Base-by-base conservation (phyloP, 495 filamentous ascomycete genomes). In the Podospora australis region DNA sequence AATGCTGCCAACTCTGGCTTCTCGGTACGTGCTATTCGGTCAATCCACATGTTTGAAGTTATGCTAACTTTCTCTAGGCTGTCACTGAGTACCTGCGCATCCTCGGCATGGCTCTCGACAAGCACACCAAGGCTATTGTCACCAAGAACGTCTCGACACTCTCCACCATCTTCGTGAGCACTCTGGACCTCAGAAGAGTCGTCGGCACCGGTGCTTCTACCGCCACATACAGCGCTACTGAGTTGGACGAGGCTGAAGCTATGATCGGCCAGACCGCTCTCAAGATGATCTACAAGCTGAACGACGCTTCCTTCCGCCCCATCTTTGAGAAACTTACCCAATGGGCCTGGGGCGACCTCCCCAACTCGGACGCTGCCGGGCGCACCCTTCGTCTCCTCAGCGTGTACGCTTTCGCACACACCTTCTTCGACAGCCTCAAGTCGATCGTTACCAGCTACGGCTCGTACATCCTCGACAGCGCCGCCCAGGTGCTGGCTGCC, bases 221-320 rank as follows among this genome's bases (percentile, higher is more conserved):
- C 57, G 50, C 50, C 6, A 41, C 44, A 0, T 23, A 52, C 19
- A 48, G 17, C 5, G 17, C 49, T 1, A 23, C 57, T 0, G 52
- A 68, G n/a, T 35, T 62, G 5, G 55, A 60, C 1, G 58, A 66
- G 23, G 70, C 87, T n/a, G 88, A 95, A 63, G 70, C 69, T 24
- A 58, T 68, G 2, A 54, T 87, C 45, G 80, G 87, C 54, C 73
- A 82, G 9, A 73, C 81, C 2, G 82, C 80, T 0, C 79, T 97
- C 30, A 85, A 88, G 63, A 90, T 95, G 82, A 86, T 92, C 42
- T 87, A 94, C 69, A 96, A 96, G 74, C 77, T 97, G 17, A 97
- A 96, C 66, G 94, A 98, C 65, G 80, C 84, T n/a, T 79, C 86
- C 14, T 98, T 97, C 78, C 79, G 90, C n/a, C 92, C 92, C 0